Evolutionary conservation across 108 stramenopile genomes (phyloP).

Genomic region (Skeletonema grethae): DNA sequence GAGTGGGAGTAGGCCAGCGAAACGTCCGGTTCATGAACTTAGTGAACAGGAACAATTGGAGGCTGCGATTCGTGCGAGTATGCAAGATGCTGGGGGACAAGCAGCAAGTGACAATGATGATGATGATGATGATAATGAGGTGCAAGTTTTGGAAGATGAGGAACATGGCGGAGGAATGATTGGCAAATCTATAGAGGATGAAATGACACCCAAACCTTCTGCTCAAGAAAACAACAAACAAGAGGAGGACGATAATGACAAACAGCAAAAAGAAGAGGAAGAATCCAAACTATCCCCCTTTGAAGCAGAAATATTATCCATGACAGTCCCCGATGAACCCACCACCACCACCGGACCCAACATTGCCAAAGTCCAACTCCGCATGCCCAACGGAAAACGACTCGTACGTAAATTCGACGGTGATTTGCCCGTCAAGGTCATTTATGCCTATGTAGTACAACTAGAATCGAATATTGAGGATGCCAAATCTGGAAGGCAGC

Average conservation of each 20-base stretch:
- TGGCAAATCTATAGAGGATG: not conserved
- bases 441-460: constrained; percentile 5
- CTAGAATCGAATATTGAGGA: constrained; percentile 45
- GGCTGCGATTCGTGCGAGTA: constrained; percentile 85
- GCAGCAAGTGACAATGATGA: constrained; percentile 11
- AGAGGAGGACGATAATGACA: constrained; percentile 29
- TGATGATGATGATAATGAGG: constrained; percentile 10
- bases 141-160: constrained; percentile 15
- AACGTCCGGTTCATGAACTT: constrained; percentile 60
- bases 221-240: constrained; percentile 6
- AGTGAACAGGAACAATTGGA: constrained; percentile 86
- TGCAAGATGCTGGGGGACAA: constrained; percentile 40
- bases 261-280: constrained; percentile 10
- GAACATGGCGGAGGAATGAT: constrained; percentile 13
- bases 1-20: not conserved
- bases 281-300: constrained; percentile 49
- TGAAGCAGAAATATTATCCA: constrained; percentile 49
- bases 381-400: constrained; percentile 85
- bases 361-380: constrained; percentile 74
- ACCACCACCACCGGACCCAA: constrained; percentile 28
- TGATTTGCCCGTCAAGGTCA: constrained; percentile 58
- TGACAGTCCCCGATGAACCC: constrained; percentile 66
- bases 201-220: not conserved
- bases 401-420: constrained; percentile 70
- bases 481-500: constrained; percentile 63